Conservation (phyloP, 768 basidiomycete species). For the Fomitopsis pulvina region DNA sequence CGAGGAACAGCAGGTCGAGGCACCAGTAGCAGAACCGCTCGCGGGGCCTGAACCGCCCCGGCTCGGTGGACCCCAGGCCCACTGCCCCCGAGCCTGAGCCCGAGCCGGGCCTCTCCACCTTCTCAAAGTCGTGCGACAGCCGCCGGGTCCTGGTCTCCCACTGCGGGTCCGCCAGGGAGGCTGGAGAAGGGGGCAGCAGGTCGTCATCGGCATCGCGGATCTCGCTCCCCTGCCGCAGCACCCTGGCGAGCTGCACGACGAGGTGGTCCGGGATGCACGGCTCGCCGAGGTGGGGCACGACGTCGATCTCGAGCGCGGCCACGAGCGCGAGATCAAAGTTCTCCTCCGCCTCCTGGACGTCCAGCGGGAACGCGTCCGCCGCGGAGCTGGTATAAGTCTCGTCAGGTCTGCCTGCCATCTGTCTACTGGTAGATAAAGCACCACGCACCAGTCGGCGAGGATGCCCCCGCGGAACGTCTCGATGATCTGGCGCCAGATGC, state of each 20-base stretch:
- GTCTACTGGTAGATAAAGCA: background rate
- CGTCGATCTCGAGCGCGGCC: conserved; percentile 69
- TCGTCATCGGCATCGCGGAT: conserved; percentile 35
- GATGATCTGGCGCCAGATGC: conserved; percentile 80
- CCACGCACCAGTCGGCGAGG: conserved; percentile 72
- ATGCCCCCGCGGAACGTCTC: conserved; percentile 80
- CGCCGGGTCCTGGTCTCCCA: background rate
- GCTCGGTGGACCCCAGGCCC: conserved; percentile 54
- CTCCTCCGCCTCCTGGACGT: conserved; percentile 71
- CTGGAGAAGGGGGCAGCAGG: conserved; percentile 13
- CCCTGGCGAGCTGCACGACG: conserved; percentile 58
- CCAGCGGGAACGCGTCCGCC: conserved; percentile 49
- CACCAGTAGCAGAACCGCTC: conserved; percentile 94
- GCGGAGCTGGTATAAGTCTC: conserved; percentile 37
- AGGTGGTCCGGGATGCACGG: conserved; percentile 64
- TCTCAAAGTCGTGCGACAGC: conserved; percentile 11
- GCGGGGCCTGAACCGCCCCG: conserved; percentile 50
- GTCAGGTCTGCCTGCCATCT: too few species aligned
- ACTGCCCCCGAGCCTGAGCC: conserved; percentile 33
- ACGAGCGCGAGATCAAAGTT: conserved; percentile 82
- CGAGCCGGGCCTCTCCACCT: conserved; percentile 24
- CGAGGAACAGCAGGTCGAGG: conserved; percentile 76
- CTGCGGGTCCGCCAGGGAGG: background rate
- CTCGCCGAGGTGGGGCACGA: conserved; percentile 71
- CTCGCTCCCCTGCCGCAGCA: conserved; percentile 66